Evolutionary conservation across 768 basidiomycete species (phyloP).

Genomic region (Amylocystis lapponica): DNA sequence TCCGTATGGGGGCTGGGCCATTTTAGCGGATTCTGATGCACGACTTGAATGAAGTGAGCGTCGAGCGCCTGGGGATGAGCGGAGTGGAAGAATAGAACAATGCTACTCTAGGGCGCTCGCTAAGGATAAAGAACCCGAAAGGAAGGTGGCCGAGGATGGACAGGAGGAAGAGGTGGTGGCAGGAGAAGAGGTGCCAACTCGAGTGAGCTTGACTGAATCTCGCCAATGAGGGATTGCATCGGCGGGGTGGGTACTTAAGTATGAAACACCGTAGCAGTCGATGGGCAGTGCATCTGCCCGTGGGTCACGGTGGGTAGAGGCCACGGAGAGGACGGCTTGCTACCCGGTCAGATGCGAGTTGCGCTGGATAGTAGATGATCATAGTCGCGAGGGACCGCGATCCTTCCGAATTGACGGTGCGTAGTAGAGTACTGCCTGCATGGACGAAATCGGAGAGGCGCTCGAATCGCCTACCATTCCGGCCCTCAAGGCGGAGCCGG

Average conservation of each 20-base stretch:
- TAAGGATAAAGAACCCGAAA: conserved; percentile 6
- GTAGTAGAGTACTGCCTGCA: too few relatives aligned
- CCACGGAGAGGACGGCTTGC: conserved; percentile 1
- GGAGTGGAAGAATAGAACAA: neutral
- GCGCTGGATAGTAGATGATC: conserved; percentile 23
- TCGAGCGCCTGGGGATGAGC: neutral
- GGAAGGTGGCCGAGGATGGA: conserved; percentile 9
- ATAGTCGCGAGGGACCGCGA: conserved; percentile 28
- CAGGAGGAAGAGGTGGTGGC: conserved; percentile 16
- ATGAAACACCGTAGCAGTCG: conserved; percentile 17
- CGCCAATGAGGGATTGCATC: conserved; percentile 7
- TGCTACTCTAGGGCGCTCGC: conserved; percentile 1
- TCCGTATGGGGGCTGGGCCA: conserved; percentile 13
- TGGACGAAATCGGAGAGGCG: too few relatives aligned
- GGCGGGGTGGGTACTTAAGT: conserved; percentile 30
- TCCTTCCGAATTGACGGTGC: too few relatives aligned
- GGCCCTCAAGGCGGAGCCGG: too few relatives aligned
- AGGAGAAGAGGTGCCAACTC: conserved; percentile 26
- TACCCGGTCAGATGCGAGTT: conserved; percentile 4
- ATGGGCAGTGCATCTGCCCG: conserved; percentile 17
- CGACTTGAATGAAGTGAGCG: neutral
- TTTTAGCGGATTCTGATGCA: conserved; percentile 2
- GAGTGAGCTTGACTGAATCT: conserved; percentile 17
- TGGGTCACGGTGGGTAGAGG: conserved; percentile 5
- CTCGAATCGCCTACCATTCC: too few relatives aligned